A percentile compares a stretch with the other conserved stretches of the same genome.
These are phyloP conservation scores for Russula lepida DNA, from an alignment of 768 basidiomycete genomes.

Conservation along the genomic window DNA sequence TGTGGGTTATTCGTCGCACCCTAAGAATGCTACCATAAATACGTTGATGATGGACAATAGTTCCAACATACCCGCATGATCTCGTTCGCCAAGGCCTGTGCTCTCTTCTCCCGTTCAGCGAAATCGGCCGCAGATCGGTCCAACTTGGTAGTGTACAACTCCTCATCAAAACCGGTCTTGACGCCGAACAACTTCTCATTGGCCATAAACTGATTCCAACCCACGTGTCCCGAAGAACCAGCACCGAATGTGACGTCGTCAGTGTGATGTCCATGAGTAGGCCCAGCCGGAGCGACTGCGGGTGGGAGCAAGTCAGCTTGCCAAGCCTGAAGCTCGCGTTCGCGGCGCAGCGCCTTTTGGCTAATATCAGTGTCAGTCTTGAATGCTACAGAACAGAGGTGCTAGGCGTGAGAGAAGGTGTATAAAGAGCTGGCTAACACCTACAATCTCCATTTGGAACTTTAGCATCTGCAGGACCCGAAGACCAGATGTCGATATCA, in stretches of 20 bases:
- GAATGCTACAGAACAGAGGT: conserved; percentile 41
- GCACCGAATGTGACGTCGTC: conserved; percentile 70
- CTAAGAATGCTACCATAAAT: conserved; percentile 32
- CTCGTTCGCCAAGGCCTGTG: conserved; percentile 83
- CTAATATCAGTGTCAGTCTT: conserved; percentile 77
- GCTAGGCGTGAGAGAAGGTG: not conserved
- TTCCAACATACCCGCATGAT: conserved; percentile 64
- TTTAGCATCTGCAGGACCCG: conserved; percentile 65
- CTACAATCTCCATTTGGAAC: conserved; percentile 64
- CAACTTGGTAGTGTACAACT: conserved; percentile 88
- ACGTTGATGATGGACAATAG: not conserved
- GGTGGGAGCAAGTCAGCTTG: conserved; percentile 37
- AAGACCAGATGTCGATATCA: conserved; percentile 66
- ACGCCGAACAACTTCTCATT: conserved; percentile 94
- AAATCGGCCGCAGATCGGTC: conserved; percentile 79
- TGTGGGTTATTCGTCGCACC: conserved; percentile 66
- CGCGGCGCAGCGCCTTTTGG: conserved; percentile 43
- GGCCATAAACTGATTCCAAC: conserved; percentile 90
- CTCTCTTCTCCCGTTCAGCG: conserved; percentile 81
- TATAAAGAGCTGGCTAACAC: conserved; percentile 25
- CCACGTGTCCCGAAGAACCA: conserved; percentile 33
- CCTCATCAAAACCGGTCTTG: conserved; percentile 86
- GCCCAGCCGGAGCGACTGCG: conserved; percentile 23
- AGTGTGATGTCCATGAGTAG: conserved; percentile 28
- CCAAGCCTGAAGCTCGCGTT: conserved; percentile 82